phyloP scores from a whole-genome alignment of 2,329 filamentous ascomycete genomes.

The Dactylellina parvicollis region DNA sequence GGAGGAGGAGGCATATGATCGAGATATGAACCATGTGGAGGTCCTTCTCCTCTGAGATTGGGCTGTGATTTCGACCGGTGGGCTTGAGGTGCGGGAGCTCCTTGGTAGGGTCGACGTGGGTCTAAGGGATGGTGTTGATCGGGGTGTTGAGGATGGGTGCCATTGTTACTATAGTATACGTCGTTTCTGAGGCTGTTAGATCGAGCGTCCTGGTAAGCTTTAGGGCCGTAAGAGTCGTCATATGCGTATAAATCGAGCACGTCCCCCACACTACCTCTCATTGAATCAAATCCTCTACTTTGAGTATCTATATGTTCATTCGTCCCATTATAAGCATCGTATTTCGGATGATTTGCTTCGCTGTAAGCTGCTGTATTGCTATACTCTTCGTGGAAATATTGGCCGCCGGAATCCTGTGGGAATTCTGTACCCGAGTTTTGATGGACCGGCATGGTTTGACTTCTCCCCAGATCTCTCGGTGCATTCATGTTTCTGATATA shows the following conservation, averaged over 20 bases:
- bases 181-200: conserved; percentile 36
- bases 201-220: conserved; percentile 16
- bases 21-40: background rate
- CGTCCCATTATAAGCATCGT: conserved; percentile 18
- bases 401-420: conserved; percentile 10
- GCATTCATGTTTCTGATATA: conserved; percentile 20
- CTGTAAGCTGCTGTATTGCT: conserved; percentile 7
- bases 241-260: conserved; percentile 52
- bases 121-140: background rate
- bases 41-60: conserved; percentile 61
- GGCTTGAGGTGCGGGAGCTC: conserved; percentile 45
- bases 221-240: conserved; percentile 32
- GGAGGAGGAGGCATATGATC: conserved; percentile 29
- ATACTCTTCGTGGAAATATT: conserved; percentile 8
- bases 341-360: background rate
- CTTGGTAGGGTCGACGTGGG: conserved; percentile 13
- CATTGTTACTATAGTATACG: conserved; percentile 5
- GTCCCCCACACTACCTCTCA: conserved; percentile 43
- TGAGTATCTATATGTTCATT: background rate
- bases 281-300: conserved; percentile 20
- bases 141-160: background rate
- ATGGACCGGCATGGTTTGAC: conserved; percentile 37
- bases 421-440: conserved; percentile 11
- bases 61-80: conserved; percentile 64
- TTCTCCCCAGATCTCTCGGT: conserved; percentile 29